Evolutionary conservation across 2,329 filamentous ascomycete genomes (phyloP), one percentile per base, ranked within the genome.

Genomic region (Fusarium xylarioides): DNA sequence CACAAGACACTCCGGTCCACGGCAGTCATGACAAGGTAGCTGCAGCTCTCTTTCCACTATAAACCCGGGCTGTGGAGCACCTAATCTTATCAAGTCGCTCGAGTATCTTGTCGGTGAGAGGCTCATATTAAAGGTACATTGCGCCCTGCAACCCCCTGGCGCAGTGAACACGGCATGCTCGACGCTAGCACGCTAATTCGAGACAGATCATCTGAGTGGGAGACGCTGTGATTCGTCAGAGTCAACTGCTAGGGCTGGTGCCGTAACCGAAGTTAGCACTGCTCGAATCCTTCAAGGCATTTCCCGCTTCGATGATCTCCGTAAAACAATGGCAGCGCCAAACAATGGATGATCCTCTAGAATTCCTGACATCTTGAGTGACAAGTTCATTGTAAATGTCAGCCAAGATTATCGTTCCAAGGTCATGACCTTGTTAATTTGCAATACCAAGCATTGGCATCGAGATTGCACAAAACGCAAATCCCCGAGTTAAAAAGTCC

Each of bases 151-250:
- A 43, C 67, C 62, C 66, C 67, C 34, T 47, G 60, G 34, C 52
- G 15, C 35, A 28, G 43, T 26, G 32, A 28, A 43, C 34, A 46
- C 40, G 65, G 63, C 26, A 65, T 44, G 21, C 63, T 68, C 44
- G 40, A 21, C 19, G 9, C 40, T 38, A 57, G 37, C 30, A 43
- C 28, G 30, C 26, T 50, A 34, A 58, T 66, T 70, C 30, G 38
- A 63, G 47, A 73, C 52, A 55, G 56, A 73, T 67, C 70, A 73
- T 70, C 66, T 53, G 50, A 26, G 37, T 32, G 42, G 15, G 23
- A 30, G 50, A 2, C 19, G 2, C 5, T 28, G 5, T 71, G 16
- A 71, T 70, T 73, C 53, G 70, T 1, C 14, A 15, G 14, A n/a
- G 19, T 10, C 4, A 15, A 11, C 34, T 19, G 26, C 70, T 67